Evolutionary conservation across 805 yeast species (phyloP), one percentile per base, ranked within the genome.

Genomic region (Huiozyma naganishii): DNA sequence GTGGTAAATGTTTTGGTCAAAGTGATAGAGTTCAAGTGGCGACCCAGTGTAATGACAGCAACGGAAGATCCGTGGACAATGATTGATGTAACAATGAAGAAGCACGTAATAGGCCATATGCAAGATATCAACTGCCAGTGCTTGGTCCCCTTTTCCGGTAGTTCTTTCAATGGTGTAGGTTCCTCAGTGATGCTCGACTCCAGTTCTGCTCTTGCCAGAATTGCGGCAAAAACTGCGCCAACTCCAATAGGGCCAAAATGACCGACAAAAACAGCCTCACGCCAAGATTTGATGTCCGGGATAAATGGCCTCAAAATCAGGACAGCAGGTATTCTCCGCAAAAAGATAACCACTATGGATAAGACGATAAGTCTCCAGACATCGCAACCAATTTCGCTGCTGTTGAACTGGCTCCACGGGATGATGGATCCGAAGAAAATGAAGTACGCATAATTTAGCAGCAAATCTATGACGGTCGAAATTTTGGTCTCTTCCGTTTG

Each of bases 161-260:
- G 49, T 2, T 62, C 55, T 9, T 61, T 66, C 32, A 79, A 58
- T 0, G 90, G 90, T 0, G 83, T 77, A 35, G 73, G 74, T 28
- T 72, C 75, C 5, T 58, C 66, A 23, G 73, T 68, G 12, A 69
- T 65, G 45, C 65, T 67, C 6, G 64, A 68, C 56, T 85, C 94
- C 42, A 83, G 65, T 48, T 80, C 83, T 7, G 78, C 75, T 48
- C 90, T 74, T 0, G 95, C 86, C 48, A 87, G 68, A 41, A 88
- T 79, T 6, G 85, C 80, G 36, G 92, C 90, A 62, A 84, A 87
- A 6, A 88, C 71, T 1, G 95, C 95, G 45, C 96, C 95, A 23
- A 88, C 96, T 40, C 97, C 97, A 57, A 89, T 85, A 1, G 97
- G 96, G 12, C 97, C 97, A 62, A 89, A 88, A 65, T 88, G 95